phyloP scores from a whole-genome alignment of 164 flowering plant genomes.

The Chloranthus sessilifolius region DNA sequence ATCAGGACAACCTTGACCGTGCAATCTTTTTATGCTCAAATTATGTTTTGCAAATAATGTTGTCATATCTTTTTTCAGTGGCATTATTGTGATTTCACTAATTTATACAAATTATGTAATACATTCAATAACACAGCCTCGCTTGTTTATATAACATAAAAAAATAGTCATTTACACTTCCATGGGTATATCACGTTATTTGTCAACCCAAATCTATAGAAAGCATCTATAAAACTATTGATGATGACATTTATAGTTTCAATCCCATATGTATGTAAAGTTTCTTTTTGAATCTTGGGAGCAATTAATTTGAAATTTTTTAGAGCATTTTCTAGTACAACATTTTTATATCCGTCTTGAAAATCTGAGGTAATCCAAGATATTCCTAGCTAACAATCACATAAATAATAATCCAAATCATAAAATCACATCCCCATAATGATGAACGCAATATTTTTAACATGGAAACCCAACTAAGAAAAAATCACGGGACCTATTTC shows the following conservation, averaged over 20 bases:
- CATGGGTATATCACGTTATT: too few relatives aligned
- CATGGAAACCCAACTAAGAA: too few relatives aligned
- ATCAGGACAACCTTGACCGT: conserved; percentile 1
- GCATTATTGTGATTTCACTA: neutral
- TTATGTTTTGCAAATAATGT: neutral
- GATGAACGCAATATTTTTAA: too few relatives aligned
- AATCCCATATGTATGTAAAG: conserved; percentile 9
- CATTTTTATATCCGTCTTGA: too few relatives aligned
- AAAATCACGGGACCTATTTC: too few relatives aligned
- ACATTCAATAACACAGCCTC: conserved; percentile 1
- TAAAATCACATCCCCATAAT: too few relatives aligned
- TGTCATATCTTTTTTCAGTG: neutral
- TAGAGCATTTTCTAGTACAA: conserved; percentile 14
- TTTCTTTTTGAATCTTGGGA: conserved; percentile 16
- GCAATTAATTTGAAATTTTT: conserved; percentile 8
- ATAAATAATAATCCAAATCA: too few relatives aligned
- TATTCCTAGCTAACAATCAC: too few relatives aligned
- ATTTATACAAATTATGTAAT: neutral
- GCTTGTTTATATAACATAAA: neutral
- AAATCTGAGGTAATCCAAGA: too few relatives aligned
- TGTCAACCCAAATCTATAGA: too few relatives aligned
- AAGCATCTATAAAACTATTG: too few relatives aligned
- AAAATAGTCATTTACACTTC: neutral
- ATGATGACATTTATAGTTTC: too few relatives aligned
- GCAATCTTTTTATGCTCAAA: conserved; percentile 1